These are phyloP conservation scores for Yamadazyma conglobata DNA, from an alignment of 1,139 yeast genomes.

Conservation along the genomic window DNA sequence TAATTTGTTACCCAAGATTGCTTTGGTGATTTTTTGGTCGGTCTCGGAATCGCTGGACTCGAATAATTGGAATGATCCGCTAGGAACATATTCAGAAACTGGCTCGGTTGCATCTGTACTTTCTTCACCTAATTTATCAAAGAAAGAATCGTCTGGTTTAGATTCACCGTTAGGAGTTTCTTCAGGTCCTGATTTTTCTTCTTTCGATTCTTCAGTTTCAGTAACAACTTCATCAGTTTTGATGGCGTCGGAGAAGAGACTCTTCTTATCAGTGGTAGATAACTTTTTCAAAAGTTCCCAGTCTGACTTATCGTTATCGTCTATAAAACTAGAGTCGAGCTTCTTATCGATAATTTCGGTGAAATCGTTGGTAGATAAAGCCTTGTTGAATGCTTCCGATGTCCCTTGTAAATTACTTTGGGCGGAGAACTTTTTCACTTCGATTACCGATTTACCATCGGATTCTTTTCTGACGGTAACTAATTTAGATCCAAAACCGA, in stretches of 20 bases:
- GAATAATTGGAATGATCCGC: conserved; percentile 43
- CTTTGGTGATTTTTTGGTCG: conserved; percentile 48
- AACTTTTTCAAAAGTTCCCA: conserved; percentile 72
- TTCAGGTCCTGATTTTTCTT: conserved; percentile 1
- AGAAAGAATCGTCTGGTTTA: conserved; percentile 41
- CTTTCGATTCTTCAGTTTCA: not conserved
- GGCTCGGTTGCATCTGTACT: conserved; percentile 1
- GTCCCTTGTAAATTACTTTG: conserved; percentile 36
- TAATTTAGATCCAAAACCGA: conserved; percentile 93
- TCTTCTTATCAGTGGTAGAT: conserved; percentile 45
- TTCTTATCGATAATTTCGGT: conserved; percentile 53
- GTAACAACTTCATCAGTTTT: conserved; percentile 16
- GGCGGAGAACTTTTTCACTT: conserved; percentile 47
- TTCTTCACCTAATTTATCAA: conserved; percentile 38
- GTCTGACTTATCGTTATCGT: conserved; percentile 55
- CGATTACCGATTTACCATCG: conserved; percentile 43
- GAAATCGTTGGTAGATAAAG: conserved; percentile 57
- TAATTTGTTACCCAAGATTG: conserved; percentile 61
- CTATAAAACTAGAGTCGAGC: conserved; percentile 31
- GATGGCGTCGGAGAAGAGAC: conserved; percentile 25
- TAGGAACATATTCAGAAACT: conserved; percentile 32
- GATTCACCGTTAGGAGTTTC: conserved; percentile 6
- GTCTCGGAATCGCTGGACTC: conserved; percentile 17
- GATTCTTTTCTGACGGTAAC: conserved; percentile 51
- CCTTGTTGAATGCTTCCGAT: conserved; percentile 50